Base-by-base conservation (phyloP, 352 stramenopile genomes). In the Pilasporangium apinafurcum region DNA sequence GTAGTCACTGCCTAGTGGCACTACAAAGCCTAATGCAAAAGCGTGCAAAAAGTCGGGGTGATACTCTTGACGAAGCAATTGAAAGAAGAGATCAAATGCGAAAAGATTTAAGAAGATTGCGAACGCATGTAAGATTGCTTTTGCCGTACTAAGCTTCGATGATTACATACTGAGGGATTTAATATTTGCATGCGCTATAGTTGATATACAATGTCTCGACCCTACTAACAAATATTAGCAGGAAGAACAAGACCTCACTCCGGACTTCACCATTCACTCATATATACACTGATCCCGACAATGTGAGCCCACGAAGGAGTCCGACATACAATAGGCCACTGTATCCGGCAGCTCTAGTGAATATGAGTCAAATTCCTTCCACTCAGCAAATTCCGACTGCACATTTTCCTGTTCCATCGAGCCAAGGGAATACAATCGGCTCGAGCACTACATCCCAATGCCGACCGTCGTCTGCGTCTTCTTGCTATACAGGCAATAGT, bases 351-450 rank as follows among this genome's bases (percentile, higher is more conserved):
- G 41, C 53, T 0, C 70, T 64, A 20, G 54, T 89, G 26, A 68
- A 86, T 25, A 34, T 89, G 34, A 79, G 55, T 32, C 44, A 53
- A 21, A 45, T 89, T 8, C 76, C 76, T 0, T 37, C 47, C 1
- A 75, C 73, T 0, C 76, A 89, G 28, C 62, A 86, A 16, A 68
- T 89, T 8, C 58, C 70, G 12, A 89, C 73, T 2, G 20, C 37
- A 14, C 55, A 53, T 48, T 78, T 74, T 31, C 63, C 41, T 14
- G 8, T 44, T 12, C 33, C 29, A n/a, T 22, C 42, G 18, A 34
- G 28, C 6, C 21, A 16, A 8, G 14, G n/a, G n/a, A n/a, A n/a
- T n/a, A n/a, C n/a, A n/a, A n/a, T n/a, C n/a, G n/a, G n/a, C n/a
- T n/a, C n/a, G n/a, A n/a, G n/a, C n/a, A n/a, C n/a, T n/a, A n/a